These are phyloP conservation scores for Mycena venus DNA, from an alignment of 768 basidiomycete genomes.

Conservation along the genomic window DNA sequence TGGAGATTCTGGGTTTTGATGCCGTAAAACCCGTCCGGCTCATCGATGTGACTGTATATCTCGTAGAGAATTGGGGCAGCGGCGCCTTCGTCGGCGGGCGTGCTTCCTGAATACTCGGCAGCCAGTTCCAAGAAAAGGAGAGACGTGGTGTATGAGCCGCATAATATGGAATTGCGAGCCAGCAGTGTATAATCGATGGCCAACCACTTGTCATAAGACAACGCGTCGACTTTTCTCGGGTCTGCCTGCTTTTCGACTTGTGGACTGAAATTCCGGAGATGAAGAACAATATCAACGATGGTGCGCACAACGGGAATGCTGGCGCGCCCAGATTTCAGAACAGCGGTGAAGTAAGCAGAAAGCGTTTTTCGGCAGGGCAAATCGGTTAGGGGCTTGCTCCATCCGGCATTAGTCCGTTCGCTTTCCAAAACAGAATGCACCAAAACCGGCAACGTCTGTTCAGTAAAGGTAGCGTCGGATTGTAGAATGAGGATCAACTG, in stretches of 20 bases:
- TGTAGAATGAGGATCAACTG: constrained; percentile 73
- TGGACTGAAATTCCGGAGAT: constrained; percentile 79
- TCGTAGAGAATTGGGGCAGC: constrained; percentile 81
- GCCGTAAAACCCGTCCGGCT: constrained; percentile 98
- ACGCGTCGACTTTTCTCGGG: constrained; percentile 47
- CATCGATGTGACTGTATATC: constrained; percentile 95
- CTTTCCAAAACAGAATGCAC: constrained; percentile 74
- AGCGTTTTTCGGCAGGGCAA: constrained; percentile 45
- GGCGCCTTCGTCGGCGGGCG: constrained; percentile 41
- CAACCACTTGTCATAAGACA: constrained; percentile 86
- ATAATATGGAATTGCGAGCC: constrained; percentile 78
- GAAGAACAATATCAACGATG: constrained; percentile 82
- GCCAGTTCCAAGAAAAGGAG: constrained; percentile 91
- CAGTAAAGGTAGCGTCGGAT: constrained; percentile 69
- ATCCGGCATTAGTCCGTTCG: constrained; percentile 36
- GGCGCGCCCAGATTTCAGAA: constrained; percentile 59
- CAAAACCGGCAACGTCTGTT: constrained; percentile 79
- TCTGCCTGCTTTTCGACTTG: constrained; percentile 47
- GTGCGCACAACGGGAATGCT: constrained; percentile 62
- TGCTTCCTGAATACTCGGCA: constrained; percentile 57
- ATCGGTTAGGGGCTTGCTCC: constrained; percentile 35
- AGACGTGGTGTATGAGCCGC: constrained; percentile 90
- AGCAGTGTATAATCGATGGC: constrained; percentile 80
- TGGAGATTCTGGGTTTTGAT: constrained; percentile 85
- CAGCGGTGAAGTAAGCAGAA: constrained; percentile 69